Conservation (phyloP, 345 rosid genomes). For the Rhodamnia argentea region DNA sequence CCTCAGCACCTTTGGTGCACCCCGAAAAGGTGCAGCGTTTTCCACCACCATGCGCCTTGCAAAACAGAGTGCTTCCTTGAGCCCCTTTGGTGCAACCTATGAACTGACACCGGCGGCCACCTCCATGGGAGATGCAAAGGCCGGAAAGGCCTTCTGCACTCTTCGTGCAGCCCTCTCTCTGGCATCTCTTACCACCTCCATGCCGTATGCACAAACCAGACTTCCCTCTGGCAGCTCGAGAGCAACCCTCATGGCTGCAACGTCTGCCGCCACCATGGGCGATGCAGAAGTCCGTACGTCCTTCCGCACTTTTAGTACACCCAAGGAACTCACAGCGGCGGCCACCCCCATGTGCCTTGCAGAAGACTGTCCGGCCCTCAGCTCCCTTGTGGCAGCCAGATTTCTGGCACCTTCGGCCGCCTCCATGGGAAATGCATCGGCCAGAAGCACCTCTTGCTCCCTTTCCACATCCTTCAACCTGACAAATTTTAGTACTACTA, state of each 20-base stretch:
- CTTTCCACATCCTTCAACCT: constrained; percentile 89
- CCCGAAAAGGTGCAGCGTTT: constrained; percentile 73
- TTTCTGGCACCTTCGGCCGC: constrained; percentile 94
- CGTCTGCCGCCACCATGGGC: constrained; percentile 99
- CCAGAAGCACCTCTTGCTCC: constrained; percentile 99
- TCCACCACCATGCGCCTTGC: constrained; percentile 99
- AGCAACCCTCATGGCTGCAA: constrained; percentile 73
- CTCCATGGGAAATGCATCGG: constrained; percentile 97
- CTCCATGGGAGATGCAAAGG: constrained; percentile 96
- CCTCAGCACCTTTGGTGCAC: constrained; percentile 97
- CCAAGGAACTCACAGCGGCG: constrained; percentile 92
- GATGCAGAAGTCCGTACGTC: constrained; percentile 87
- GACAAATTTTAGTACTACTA: constrained; percentile 61
- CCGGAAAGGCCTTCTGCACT: constrained; percentile 99
- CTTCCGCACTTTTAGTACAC: constrained; percentile 98
- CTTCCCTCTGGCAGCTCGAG: constrained; percentile 93
- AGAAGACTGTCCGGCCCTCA: constrained; percentile 98
- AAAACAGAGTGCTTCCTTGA: constrained; percentile 96
- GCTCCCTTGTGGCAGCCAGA: constrained; percentile 94
- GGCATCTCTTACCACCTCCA: constrained; percentile 98
- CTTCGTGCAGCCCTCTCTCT: constrained; percentile 69
- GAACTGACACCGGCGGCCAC: constrained; percentile 87
- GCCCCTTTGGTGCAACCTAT: constrained; percentile 87
- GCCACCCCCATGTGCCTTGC: constrained; percentile 99
- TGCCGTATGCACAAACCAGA: constrained; percentile 92